Evolutionary conservation across 768 basidiomycete species (phyloP), one percentile per base, ranked within the genome.

Genomic region (Boletus sensibilis): DNA sequence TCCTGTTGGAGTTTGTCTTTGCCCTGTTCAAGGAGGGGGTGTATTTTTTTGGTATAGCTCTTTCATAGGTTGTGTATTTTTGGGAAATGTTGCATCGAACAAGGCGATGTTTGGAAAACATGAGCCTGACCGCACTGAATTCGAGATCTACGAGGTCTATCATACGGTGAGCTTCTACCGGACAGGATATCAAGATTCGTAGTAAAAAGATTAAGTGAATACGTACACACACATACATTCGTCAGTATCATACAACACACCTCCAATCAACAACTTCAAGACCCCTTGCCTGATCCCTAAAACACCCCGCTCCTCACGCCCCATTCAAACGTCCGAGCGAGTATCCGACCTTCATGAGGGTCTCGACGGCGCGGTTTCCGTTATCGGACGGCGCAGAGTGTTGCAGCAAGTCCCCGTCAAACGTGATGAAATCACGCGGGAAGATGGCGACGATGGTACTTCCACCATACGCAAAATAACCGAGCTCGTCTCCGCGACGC

Each of bases 391-490:
- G 71, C 49, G 68, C 67, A 45, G 87, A 89, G 63, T 82, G 82
- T 38, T 65, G 57, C 27, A 83, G 59, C 46, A 92, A 66, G 67
- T 92, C 90, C 6, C 76, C 69, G 60, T 90, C 88, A 58, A 84
- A 85, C 76, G 78, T 65, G 39, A 82, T 68, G 5, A 79, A 64
- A 23, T 79, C 79, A 33, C 72, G 73, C 4, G 86, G 84, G 70
- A 87, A 87, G 18, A 90, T 65, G 20, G 68, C 76, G 29, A 90
- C 79, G 33, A 85, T 59, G 2, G 90, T 91, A 61, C 86, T 88
- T n/a, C 90, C 90, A 1, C 90, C 90, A 65, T 91, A 92, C 27
- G 85, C 80, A 60, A 86, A 86, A 62, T 81, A 78, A 57, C 85
- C 85, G 0, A 87, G 75, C 70, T 86, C 83, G 33, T 87, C 84